phyloP scores from a whole-genome alignment of 139 green algal genomes.

The Helicosporidium sp. region DNA sequence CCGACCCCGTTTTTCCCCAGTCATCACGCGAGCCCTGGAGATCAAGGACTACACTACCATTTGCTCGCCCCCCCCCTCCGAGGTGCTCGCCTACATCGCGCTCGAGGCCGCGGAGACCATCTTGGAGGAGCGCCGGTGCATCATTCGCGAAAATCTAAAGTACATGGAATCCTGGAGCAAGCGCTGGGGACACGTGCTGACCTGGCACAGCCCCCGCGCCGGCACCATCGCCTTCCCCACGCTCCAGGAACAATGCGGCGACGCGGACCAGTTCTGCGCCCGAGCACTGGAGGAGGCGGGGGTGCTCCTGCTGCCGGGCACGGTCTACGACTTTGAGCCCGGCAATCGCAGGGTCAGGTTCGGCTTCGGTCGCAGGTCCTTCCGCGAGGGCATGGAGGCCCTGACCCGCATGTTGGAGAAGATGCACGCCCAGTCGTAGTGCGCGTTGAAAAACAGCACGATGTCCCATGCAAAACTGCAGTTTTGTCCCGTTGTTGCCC shows the following conservation, averaged over 20 bases:
- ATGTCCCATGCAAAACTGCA: too few species aligned
- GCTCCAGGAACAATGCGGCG: constrained; percentile 30
- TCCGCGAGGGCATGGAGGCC: too few species aligned
- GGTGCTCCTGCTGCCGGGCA: constrained; percentile 48
- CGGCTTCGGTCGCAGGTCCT: too few species aligned
- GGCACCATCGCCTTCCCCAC: constrained; percentile 32
- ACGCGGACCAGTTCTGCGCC: constrained; percentile 28
- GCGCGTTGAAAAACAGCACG: too few species aligned
- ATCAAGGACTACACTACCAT: constrained; percentile 73
- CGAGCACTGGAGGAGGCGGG: constrained; percentile 28
- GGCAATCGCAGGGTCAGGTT: too few species aligned
- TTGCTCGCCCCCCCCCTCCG: constrained; percentile 26
- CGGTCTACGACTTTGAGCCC: constrained; percentile 43
- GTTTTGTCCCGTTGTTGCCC: too few species aligned
- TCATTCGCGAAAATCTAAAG: constrained; percentile 27
- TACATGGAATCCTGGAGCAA: constrained; percentile 21
- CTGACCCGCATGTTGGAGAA: too few species aligned
- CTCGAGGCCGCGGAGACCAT: constrained; percentile 22
- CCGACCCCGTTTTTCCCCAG: too few species aligned
- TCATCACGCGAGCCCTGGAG: constrained; percentile 22
- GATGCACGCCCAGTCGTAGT: too few species aligned
- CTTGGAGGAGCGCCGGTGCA: constrained; percentile 14
- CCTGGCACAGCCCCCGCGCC: constrained; percentile 21
- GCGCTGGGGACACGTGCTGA: constrained; percentile 17
- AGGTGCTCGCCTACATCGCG: constrained; percentile 46